phyloP scores from a whole-genome alignment of 2,329 filamentous ascomycete genomes.

The Claviceps purpurea region DNA sequence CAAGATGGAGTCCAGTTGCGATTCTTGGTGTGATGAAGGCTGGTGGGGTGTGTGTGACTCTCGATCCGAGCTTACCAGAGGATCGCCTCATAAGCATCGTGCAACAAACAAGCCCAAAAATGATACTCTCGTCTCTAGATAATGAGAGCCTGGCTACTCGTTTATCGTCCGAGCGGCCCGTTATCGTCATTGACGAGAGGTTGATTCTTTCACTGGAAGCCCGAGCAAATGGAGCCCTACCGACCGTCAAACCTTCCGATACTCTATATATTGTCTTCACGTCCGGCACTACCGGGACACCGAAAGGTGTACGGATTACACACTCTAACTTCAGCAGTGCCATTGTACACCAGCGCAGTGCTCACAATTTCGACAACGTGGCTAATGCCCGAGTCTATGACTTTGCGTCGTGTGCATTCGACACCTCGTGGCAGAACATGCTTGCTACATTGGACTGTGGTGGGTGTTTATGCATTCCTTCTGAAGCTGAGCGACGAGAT shows the following conservation, averaged over 20 bases:
- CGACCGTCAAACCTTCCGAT: conserved; percentile 6
- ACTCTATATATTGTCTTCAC: conserved; percentile 32
- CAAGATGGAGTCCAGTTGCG: conserved; percentile 5
- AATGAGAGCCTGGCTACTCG: conserved; percentile 4
- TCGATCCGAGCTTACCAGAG: conserved; percentile 10
- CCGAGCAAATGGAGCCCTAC: not conserved
- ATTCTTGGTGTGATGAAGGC: conserved; percentile 5
- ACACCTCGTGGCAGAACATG: conserved; percentile 10
- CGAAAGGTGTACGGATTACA: conserved; percentile 33
- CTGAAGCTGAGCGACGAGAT: conserved; percentile 3
- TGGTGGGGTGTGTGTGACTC: conserved; percentile 2
- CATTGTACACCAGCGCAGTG: conserved; percentile 4
- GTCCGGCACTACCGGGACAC: conserved; percentile 32
- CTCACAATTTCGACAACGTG: conserved; percentile 5
- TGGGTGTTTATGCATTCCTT: conserved; percentile 11
- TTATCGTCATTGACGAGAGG: conserved; percentile 2
- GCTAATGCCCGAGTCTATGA: conserved; percentile 10
- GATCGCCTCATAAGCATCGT: conserved; percentile 9
- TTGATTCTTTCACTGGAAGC: not conserved
- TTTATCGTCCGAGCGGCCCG: not conserved
- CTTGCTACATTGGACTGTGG: conserved; percentile 9
- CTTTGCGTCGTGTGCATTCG: conserved; percentile 13
- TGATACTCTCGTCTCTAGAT: conserved; percentile 10
- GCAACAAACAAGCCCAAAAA: conserved; percentile 6
- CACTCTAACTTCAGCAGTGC: conserved; percentile 9